Evolutionary conservation across 1,284 basidiomycete species (phyloP), one percentile per base, ranked within the genome.

Genomic region (Phlebopus sp.): DNA sequence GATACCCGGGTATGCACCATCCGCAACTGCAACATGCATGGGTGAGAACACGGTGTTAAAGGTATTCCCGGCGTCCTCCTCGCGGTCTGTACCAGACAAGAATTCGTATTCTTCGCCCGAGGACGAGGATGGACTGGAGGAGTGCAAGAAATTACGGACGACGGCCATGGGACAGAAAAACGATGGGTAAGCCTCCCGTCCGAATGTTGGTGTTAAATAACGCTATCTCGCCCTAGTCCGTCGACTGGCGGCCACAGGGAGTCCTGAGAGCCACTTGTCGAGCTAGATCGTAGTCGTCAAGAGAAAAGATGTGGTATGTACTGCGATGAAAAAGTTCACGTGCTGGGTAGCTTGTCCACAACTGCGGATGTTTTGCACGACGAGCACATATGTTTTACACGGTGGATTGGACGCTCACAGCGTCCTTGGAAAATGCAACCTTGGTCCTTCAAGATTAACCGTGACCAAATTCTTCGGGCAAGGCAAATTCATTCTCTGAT

Each of bases 361-460:
- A n/a, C 25, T 25, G 25, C 25, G 25, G 25, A 37, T 13, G 37
- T 37, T 14, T 23, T 38, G 14, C 14, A 38, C n/a, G 37, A n/a
- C 15, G n/a, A n/a, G 37, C 13, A 25, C 4, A 17, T 38, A 38
- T 13, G 14, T n/a, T 37, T 63, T 57, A 82, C 37, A 60, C 73
- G 75, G 50, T 81, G 53, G 25, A 8, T 25, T 25, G 25, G 8
- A 25, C 25, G 25, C 8, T 4, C 25, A 25, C 25, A 2, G n/a
- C 21, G 19, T n/a, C 25, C 21, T n/a, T 10, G 14, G 13, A 38
- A 23, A 8, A 74, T 76, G 27, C 68, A 64, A 18, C 58, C 71
- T 55, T 82, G 86, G 57, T 76, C 78, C 68, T 81, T 78, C 81
- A 86, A 92, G 64, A 86, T 87, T 10, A 71, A 67, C 52, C 87